phyloP scores from a whole-genome alignment of 2,329 filamentous ascomycete species.

The Xylariales sp. region DNA sequence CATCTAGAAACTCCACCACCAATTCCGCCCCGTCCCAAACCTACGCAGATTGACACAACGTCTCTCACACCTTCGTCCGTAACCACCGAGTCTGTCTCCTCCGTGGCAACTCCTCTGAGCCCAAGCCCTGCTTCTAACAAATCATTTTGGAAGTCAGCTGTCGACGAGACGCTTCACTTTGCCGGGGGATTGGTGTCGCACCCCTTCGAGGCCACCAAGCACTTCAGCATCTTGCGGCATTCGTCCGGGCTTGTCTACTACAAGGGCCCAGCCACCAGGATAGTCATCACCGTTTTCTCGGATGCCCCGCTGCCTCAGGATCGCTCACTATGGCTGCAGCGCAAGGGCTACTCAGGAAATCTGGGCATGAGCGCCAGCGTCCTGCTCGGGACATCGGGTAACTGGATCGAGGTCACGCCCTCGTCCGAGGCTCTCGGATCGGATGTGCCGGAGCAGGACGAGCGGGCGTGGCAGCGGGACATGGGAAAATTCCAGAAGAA shows the following conservation, averaged over 20 bases:
- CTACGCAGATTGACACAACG: no score
- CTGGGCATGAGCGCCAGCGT: constrained; percentile 64
- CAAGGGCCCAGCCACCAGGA: constrained; percentile 57
- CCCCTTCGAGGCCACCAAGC: constrained; percentile 60
- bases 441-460: constrained; percentile 51
- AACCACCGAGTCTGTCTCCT: neutral
- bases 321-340: constrained; percentile 63
- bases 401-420: constrained; percentile 68
- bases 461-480: constrained; percentile 65
- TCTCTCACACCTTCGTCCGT: neutral
- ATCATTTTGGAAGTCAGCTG: constrained; percentile 41
- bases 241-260: constrained; percentile 63
- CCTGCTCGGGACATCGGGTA: constrained; percentile 51
- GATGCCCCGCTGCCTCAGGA: constrained; percentile 51
- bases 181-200: constrained; percentile 61
- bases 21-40: constrained; percentile 1
- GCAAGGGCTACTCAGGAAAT: constrained; percentile 64
- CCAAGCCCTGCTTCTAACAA: constrained; percentile 3
- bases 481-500: constrained; percentile 60
- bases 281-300: constrained; percentile 61
- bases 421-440: constrained; percentile 37
- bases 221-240: constrained; percentile 64
- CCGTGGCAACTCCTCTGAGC: neutral
- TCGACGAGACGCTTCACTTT: constrained; percentile 59
- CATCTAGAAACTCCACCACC: constrained; percentile 4